Conservation (phyloP, 106 monocot genomes). For the Allium sativum region DNA sequence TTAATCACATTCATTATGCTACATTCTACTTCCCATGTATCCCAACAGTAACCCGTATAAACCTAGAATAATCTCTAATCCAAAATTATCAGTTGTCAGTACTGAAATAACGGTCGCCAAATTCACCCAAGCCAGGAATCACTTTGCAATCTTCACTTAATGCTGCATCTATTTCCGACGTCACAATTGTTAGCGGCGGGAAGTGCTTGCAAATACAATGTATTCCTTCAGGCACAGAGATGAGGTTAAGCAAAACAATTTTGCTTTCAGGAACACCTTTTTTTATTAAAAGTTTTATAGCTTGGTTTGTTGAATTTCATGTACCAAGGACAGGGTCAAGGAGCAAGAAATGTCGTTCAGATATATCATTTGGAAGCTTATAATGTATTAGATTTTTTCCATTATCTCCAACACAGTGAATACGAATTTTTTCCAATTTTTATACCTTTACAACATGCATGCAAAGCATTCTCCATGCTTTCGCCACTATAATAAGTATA, state of each 20-base stretch:
- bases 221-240: slow-evolving; percentile 92
- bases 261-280: slow-evolving; percentile 83
- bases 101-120: slow-evolving; percentile 91
- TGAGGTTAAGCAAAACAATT: slow-evolving; percentile 91
- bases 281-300: slow-evolving; percentile 76
- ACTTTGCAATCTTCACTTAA: slow-evolving; percentile 78
- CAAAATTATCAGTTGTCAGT: slow-evolving; percentile 34
- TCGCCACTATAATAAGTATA: slow-evolving; percentile 43
- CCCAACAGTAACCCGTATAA: no score
- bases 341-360: slow-evolving; percentile 87
- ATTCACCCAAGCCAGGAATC: slow-evolving; percentile 88
- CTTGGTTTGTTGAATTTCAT: slow-evolving; percentile 88
- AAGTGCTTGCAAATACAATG: slow-evolving; percentile 77
- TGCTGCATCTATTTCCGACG: slow-evolving; percentile 74
- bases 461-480: slow-evolving; percentile 96
- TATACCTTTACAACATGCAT: slow-evolving; percentile 94
- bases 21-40: no score
- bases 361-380: slow-evolving; percentile 86
- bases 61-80: no score
- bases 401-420: slow-evolving; percentile 82
- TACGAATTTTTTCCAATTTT: slow-evolving; percentile 97
- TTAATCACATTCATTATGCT: no score
- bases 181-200: slow-evolving; percentile 76
- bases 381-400: slow-evolving; percentile 90
- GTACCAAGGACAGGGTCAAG: slow-evolving; percentile 97